Evolutionary conservation across 2,329 filamentous ascomycete genomes (phyloP).

Genomic region (Colletotrichum graminicola): DNA sequence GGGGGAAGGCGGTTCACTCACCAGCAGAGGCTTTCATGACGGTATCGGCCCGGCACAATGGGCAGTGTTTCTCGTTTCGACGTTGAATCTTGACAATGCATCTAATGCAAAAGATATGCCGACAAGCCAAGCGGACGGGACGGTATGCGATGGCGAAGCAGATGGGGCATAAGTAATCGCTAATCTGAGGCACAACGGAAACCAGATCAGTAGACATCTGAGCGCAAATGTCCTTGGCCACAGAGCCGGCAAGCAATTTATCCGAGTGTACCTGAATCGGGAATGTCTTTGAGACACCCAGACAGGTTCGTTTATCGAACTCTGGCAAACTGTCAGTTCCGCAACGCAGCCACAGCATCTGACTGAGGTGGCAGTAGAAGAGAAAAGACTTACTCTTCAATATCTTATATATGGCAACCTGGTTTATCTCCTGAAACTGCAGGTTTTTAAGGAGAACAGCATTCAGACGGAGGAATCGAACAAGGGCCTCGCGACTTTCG

Average conservation of each 20-base stretch:
- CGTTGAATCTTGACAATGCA: constrained; percentile 86
- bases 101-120: constrained; percentile 85
- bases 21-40: constrained; percentile 77
- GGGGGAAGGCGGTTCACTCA: constrained; percentile 51
- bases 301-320: constrained; percentile 86
- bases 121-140: constrained; percentile 81
- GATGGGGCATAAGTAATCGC: constrained; percentile 86
- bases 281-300: constrained; percentile 75
- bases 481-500: constrained; percentile 73
- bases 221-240: constrained; percentile 82
- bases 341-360: constrained; percentile 5
- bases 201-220: constrained; percentile 80
- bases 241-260: constrained; percentile 72
- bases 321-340: constrained; percentile 61
- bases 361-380: background rate
- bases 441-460: constrained; percentile 81
- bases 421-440: constrained; percentile 87
- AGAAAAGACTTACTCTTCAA: constrained; percentile 75
- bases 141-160: constrained; percentile 85
- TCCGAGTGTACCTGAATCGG: constrained; percentile 69
- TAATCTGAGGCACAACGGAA: constrained; percentile 81
- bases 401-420: constrained; percentile 82
- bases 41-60: constrained; percentile 79
- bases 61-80: constrained; percentile 75
- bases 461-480: constrained; percentile 80